Conservation (phyloP, 73 alveolate species). For the Paramecium biaurelia region DNA sequence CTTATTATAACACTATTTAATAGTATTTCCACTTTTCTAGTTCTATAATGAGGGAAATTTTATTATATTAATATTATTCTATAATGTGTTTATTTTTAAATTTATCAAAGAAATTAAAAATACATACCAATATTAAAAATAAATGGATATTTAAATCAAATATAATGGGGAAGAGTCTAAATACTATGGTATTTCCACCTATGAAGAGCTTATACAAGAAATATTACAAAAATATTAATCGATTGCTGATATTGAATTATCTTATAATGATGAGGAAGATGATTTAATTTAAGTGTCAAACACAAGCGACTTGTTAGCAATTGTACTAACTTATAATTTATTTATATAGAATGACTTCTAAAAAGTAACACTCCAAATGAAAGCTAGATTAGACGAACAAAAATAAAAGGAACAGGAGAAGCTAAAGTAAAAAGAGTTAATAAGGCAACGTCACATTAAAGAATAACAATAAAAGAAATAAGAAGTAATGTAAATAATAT, state of each 20-base stretch:
- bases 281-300: constrained; percentile 39
- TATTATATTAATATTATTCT: background rate
- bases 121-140: background rate
- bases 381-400: background rate
- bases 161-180: background rate
- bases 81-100: background rate
- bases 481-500: background rate
- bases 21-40: background rate
- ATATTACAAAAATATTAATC: background rate
- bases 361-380: background rate
- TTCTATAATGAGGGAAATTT: background rate
- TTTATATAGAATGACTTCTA: background rate
- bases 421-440: background rate
- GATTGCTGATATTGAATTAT: background rate
- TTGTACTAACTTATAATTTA: background rate
- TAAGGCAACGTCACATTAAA: background rate
- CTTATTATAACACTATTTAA: too few species aligned
- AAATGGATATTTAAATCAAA: background rate
- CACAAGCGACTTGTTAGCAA: constrained; percentile 18
- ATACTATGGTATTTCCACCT: background rate
- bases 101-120: background rate
- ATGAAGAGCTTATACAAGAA: background rate
- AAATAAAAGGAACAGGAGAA: background rate
- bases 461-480: background rate
- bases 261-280: constrained; percentile 28